Conservation (phyloP, 192 early-diverging fungal species). For the Backusella tuberculispora region DNA sequence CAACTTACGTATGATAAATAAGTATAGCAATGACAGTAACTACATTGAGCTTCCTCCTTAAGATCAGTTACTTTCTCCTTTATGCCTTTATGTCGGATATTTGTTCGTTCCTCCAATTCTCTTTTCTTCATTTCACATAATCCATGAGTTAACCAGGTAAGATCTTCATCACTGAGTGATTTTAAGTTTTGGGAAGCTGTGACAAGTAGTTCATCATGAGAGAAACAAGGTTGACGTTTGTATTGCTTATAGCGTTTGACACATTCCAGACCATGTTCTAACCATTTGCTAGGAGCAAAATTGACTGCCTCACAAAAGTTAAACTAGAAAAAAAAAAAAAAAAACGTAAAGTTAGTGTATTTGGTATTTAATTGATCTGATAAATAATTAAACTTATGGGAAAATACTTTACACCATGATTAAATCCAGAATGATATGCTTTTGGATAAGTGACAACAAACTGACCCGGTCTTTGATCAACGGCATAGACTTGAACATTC, state of each 20-base stretch:
- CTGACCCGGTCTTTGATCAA: conserved; percentile 91
- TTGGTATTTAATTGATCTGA: not conserved
- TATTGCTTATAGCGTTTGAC: conserved; percentile 81
- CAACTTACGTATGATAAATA: conserved; percentile 72
- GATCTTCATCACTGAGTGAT: conserved; percentile 39
- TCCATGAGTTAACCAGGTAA: conserved; percentile 48
- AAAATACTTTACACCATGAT: conserved; percentile 77
- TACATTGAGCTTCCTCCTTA: conserved; percentile 69
- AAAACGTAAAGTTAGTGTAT: not conserved
- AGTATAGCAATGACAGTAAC: conserved; percentile 70
- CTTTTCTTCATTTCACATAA: conserved; percentile 54
- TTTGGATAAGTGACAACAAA: conserved; percentile 95
- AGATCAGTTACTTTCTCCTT: conserved; percentile 47
- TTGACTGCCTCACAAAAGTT: conserved; percentile 98
- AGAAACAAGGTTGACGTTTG: conserved; percentile 85
- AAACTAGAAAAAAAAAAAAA: conserved; percentile 54
- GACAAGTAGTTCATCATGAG: conserved; percentile 91
- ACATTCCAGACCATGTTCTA: conserved; percentile 80
- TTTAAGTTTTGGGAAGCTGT: conserved; percentile 54
- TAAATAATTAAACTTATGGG: conserved; percentile 4
- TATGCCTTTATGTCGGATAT: not conserved
- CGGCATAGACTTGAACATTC: conserved; percentile 73
- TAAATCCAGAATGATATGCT: conserved; percentile 96
- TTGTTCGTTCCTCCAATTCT: conserved; percentile 57
- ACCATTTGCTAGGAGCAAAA: conserved; percentile 94